phyloP scores from a whole-genome alignment of 2,329 filamentous ascomycete genomes.

The Phaeosphaeriaceae sp. region DNA sequence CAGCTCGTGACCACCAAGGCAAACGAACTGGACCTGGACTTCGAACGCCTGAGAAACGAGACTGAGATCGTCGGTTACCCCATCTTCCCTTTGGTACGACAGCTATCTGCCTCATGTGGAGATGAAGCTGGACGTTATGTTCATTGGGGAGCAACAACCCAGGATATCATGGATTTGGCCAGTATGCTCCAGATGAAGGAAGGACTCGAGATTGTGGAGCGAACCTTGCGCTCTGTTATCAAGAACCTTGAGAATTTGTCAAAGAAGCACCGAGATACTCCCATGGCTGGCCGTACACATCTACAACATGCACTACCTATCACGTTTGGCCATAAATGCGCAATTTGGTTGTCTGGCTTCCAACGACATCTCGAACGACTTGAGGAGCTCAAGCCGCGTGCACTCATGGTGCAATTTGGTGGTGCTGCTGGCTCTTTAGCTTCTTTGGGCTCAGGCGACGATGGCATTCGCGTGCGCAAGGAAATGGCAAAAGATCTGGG shows the following conservation, averaged over 20 bases:
- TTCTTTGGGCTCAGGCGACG: conserved; percentile 57
- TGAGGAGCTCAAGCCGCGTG: conserved; percentile 55
- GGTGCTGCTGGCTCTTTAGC: conserved; percentile 65
- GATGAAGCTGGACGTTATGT: conserved; percentile 56
- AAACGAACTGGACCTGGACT: conserved; percentile 48
- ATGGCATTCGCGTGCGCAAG: conserved; percentile 59
- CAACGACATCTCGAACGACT: conserved; percentile 59
- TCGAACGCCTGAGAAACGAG: conserved; percentile 52
- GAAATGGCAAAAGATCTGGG: conserved; percentile 59
- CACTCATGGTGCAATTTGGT: conserved; percentile 64
- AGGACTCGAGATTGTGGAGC: conserved; percentile 59
- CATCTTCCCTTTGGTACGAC: conserved; percentile 60
- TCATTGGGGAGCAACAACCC: conserved; percentile 67
- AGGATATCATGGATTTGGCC: conserved; percentile 67
- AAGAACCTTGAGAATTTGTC: conserved; percentile 54
- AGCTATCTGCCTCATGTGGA: conserved; percentile 52
- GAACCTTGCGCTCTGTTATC: conserved; percentile 54
- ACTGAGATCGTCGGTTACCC: conserved; percentile 65
- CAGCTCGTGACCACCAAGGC: conserved; percentile 42
- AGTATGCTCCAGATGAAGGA: conserved; percentile 62
- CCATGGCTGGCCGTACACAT: conserved; percentile 66
- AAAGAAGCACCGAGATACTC: conserved; percentile 58
- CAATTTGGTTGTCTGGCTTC: conserved; percentile 62
- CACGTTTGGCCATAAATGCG: conserved; percentile 67
- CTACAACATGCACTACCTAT: conserved; percentile 65